Evolutionary conservation across 2,329 filamentous ascomycete species (phyloP).

Genomic region (Phialophora chinensis): DNA sequence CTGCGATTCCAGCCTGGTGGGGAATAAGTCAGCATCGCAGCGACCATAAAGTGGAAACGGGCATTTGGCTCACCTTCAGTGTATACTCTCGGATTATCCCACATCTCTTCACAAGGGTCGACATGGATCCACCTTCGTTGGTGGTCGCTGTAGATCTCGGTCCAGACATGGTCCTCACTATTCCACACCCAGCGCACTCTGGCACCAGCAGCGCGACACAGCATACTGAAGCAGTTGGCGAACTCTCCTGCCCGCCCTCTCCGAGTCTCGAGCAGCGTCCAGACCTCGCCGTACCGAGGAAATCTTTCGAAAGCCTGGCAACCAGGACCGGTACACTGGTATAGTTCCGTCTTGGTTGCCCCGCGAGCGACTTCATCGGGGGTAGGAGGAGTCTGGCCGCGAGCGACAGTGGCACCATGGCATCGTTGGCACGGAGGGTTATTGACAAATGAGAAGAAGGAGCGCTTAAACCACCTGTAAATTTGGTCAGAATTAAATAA

Average conservation of each 20-base stretch:
- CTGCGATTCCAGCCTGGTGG: constrained; percentile 83
- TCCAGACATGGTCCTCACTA: constrained; percentile 96
- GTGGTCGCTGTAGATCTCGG: constrained; percentile 94
- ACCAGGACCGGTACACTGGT: constrained; percentile 76
- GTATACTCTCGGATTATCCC: constrained; percentile 93
- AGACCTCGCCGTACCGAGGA: constrained; percentile 92
- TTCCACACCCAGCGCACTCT: constrained; percentile 99
- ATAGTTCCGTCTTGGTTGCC: constrained; percentile 85
- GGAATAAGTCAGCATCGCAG: constrained; percentile 12
- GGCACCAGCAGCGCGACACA: constrained; percentile 89
- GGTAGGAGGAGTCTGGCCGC: constrained; percentile 82
- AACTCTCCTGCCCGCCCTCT: constrained; percentile 91
- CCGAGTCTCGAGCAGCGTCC: constrained; percentile 84
- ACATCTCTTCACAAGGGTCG: constrained; percentile 90
- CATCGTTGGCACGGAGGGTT: constrained; percentile 87
- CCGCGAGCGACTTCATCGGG: constrained; percentile 89
- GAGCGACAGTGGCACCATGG: constrained; percentile 78
- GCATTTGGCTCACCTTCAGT: constrained; percentile 69
- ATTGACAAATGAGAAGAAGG: constrained; percentile 96
- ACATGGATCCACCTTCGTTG: constrained; percentile 96
- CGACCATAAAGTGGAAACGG: not conserved
- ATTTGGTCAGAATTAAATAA: constrained; percentile 22
- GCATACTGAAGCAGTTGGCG: constrained; percentile 99
- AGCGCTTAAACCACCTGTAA: constrained; percentile 89
- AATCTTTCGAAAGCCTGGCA: constrained; percentile 87